Percentiles rank a stretch among this genome's conserved stretches.
phyloP scores from a whole-genome alignment of 352 stramenopile species.

The Globisporangium splendens region DNA sequence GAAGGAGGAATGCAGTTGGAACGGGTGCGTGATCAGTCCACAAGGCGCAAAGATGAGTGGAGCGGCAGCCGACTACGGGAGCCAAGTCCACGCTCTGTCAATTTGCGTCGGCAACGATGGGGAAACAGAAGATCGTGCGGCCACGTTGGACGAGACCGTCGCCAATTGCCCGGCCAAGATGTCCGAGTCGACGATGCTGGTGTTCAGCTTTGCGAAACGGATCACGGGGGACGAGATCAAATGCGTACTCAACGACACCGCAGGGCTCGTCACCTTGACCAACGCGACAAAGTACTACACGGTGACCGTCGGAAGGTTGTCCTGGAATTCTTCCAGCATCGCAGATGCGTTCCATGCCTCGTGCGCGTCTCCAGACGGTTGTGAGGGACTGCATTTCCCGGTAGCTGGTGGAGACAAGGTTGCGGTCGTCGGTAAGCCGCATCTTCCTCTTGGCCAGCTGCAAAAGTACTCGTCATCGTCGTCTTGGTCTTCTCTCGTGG shows the following conservation, averaged over 20 bases:
- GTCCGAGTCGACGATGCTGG: constrained; percentile 36
- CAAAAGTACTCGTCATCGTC: constrained; percentile 23
- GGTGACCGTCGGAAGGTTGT: constrained; percentile 40
- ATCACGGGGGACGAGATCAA: constrained; percentile 40
- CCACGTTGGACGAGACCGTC: constrained; percentile 25
- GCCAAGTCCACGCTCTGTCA: constrained; percentile 42
- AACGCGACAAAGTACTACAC: constrained; percentile 45
- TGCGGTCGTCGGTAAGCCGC: constrained; percentile 25
- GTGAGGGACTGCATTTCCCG: constrained; percentile 19
- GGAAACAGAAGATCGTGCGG: constrained; percentile 27
- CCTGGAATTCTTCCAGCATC: constrained; percentile 33
- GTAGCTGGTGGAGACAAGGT: constrained; percentile 17
- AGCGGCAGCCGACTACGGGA: constrained; percentile 34
- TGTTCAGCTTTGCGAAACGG: constrained; percentile 54
- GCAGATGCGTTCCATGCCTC: constrained; percentile 23
- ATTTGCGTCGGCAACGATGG: constrained; percentile 31
- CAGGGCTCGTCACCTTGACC: constrained; percentile 27
- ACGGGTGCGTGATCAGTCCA: constrained; percentile 40
- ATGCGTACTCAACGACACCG: constrained; percentile 8
- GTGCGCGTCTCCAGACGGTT: constrained; percentile 20
- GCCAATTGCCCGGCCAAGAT: constrained; percentile 18
- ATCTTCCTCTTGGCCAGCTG: constrained; percentile 31
- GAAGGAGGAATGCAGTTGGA: constrained; percentile 51
- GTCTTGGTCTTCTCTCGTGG: constrained; percentile 34
- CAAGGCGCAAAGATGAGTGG: constrained; percentile 23